A percentile compares a stretch with the other conserved stretches of the same genome.
phyloP scores from a whole-genome alignment of 164 flowering plant species.

The Tinospora cordifolia region DNA sequence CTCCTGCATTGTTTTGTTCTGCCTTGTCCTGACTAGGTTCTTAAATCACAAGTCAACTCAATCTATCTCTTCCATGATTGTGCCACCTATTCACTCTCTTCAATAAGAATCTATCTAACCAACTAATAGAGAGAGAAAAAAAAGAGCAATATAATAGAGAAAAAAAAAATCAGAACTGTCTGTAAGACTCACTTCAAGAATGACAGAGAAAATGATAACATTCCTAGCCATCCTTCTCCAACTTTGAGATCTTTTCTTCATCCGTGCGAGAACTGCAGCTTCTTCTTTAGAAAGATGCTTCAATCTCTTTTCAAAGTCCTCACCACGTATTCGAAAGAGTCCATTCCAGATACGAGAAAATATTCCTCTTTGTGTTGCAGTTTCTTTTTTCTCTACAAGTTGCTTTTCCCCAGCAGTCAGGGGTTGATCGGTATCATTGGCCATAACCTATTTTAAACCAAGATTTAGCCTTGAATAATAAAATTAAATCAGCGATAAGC shows the following conservation, averaged over 20 bases:
- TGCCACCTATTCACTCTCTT: not conserved
- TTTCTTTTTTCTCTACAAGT: slow-evolving; percentile 10
- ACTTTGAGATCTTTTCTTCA: slow-evolving; percentile 49
- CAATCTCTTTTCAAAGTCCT: slow-evolving; percentile 81
- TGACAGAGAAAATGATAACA: slow-evolving; percentile 48
- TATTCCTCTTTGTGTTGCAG: slow-evolving; percentile 29
- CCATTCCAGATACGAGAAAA: slow-evolving; percentile 65
- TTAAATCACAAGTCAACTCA: too few relatives aligned
- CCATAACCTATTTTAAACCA: slow-evolving; percentile 13
- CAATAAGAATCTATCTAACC: not conserved
- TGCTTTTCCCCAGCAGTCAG: slow-evolving; percentile 6
- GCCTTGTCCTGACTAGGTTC: too few relatives aligned
- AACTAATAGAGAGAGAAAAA: not conserved
- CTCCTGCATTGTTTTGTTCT: too few relatives aligned
- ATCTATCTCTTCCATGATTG: not conserved
- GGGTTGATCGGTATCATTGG: slow-evolving; percentile 10
- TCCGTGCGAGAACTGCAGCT: slow-evolving; percentile 50
- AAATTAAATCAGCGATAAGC: too few relatives aligned
- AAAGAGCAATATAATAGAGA: not conserved
- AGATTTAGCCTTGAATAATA: too few relatives aligned
- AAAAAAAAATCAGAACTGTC: not conserved
- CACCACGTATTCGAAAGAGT: slow-evolving; percentile 44
- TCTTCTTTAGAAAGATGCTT: slow-evolving; percentile 76
- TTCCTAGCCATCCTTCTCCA: slow-evolving; percentile 47
- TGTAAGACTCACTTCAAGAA: slow-evolving; percentile 49